These are phyloP conservation scores for Calamus simplicifolius DNA, from an alignment of 176 grass and related monocot species.

Conservation along the genomic window DNA sequence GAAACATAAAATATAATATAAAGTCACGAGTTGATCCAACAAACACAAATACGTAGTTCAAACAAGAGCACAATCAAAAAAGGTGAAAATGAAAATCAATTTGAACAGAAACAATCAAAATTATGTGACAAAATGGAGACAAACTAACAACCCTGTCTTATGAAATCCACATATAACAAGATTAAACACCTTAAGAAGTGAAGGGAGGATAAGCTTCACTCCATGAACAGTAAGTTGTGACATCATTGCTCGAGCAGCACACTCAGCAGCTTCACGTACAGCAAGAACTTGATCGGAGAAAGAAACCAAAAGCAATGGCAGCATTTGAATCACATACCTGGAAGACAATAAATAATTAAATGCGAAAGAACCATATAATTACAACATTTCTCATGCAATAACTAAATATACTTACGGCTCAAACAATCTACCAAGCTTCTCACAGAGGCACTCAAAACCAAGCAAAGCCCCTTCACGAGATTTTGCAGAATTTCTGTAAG, in stretches of 20 bases:
- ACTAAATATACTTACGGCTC: constrained; percentile 71
- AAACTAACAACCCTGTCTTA: no score
- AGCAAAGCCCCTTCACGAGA: constrained; percentile 96
- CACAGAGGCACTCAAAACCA: constrained; percentile 98
- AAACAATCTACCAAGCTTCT: constrained; percentile 93
- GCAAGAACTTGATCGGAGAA: constrained; percentile 98
- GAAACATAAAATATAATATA: no score
- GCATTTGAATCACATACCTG: constrained; percentile 97
- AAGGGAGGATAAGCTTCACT: constrained; percentile 95
- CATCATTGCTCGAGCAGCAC: constrained; percentile 99
- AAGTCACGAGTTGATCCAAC: no score
- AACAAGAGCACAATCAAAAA: no score
- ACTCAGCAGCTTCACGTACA: constrained; percentile 92
- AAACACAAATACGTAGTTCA: no score
- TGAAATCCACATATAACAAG: no score
- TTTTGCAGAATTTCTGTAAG: constrained; percentile 67
- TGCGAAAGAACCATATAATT: constrained; percentile 15
- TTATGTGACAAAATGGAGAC: no score
- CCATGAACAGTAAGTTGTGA: constrained; percentile 91
- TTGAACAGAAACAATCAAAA: no score
- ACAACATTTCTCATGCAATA: constrained; percentile 19
- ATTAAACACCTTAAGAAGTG: constrained; percentile 77
- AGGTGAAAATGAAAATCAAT: no score
- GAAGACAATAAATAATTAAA: constrained; percentile 25
- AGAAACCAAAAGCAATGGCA: constrained; percentile 86